Evolutionary conservation across 306 rosid species (phyloP), one percentile per base, ranked within the genome.

Genomic region (Dalbergia cultrata): DNA sequence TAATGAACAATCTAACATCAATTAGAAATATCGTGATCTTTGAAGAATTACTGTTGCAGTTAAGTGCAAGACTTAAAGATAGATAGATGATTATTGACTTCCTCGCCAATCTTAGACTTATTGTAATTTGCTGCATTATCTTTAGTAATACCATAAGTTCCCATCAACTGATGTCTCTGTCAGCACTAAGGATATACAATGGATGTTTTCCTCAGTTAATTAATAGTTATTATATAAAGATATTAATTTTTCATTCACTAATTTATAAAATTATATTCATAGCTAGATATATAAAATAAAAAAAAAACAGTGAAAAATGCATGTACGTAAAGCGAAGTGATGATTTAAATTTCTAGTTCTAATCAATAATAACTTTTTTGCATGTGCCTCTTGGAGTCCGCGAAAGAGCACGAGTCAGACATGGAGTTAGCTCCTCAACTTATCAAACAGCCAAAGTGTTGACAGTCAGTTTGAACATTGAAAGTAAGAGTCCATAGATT

Each of bases 381-480:
- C 60, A 54, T 31, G 8, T 34, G 76, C 9, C 64, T 54, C 43
- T 72, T 54, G 9, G 26, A 5, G 41, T 72, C 7, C 12, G 22
- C 10, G 75, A 70, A 52, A 53, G 76, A 34, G 63, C 54, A 72
- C 3, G 12, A 8, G 2, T 13, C 17, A 71, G 12, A n/a, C 47
- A 17, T 26, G 22, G 26, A 13, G 45, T 31, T 31, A 70, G 35
- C 65, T 52, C 50, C 64, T 72, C 65, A 35, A 31, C 52, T 18
- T n/a, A 72, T 58, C 65, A 53, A 54, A 72, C 65, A 21, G 65
- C 17, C 64, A 53, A 71, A 52, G 7, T 39, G 33, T 70, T 49
- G 13, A 13, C 39, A 16, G 53, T 17, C 8, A 71, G 53, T 35
- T 6, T 41, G 26, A 54, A 17, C 17, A 18, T 21, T 66, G 22